Evolutionary conservation across 2,329 filamentous ascomycete genomes (phyloP).

Genomic region (Zopfia rhizophila): DNA sequence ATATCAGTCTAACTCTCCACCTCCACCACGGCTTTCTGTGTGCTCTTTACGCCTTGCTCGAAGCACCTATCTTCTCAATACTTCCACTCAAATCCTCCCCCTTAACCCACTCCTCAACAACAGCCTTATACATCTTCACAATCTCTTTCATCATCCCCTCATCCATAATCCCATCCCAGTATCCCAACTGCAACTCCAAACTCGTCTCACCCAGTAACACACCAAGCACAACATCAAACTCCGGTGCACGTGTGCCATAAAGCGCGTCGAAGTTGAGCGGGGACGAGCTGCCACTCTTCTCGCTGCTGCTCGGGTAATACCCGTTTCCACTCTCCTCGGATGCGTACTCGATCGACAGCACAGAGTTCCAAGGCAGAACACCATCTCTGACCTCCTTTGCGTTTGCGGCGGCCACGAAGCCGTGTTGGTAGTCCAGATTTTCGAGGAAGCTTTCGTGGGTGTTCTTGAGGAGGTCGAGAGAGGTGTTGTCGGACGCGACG

Average conservation of each 20-base stretch:
- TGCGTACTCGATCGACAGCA: constrained; percentile 19
- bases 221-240: constrained; percentile 26
- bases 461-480: constrained; percentile 12
- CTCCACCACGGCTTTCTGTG: too few relatives aligned
- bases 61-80: too few relatives aligned
- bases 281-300: not conserved
- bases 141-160: constrained; percentile 25
- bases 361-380: constrained; percentile 15
- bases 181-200: constrained; percentile 25
- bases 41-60: too few relatives aligned
- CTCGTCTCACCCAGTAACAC: constrained; percentile 21
- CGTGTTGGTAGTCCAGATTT: constrained; percentile 12
- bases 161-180: constrained; percentile 20
- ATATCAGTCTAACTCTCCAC: too few relatives aligned
- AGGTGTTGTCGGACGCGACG: not conserved
- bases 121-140: constrained; percentile 16
- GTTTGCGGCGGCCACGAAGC: constrained; percentile 7
- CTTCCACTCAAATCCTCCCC: constrained; percentile 5
- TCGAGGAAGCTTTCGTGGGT: constrained; percentile 17
- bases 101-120: constrained; percentile 23
- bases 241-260: constrained; percentile 16
- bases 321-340: constrained; percentile 5
- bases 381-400: constrained; percentile 12
- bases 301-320: constrained; percentile 5
- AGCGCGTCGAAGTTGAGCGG: constrained; percentile 20